phyloP scores from a whole-genome alignment of 441 rosid genomes.

The Pelargonium cotyledonis region DNA sequence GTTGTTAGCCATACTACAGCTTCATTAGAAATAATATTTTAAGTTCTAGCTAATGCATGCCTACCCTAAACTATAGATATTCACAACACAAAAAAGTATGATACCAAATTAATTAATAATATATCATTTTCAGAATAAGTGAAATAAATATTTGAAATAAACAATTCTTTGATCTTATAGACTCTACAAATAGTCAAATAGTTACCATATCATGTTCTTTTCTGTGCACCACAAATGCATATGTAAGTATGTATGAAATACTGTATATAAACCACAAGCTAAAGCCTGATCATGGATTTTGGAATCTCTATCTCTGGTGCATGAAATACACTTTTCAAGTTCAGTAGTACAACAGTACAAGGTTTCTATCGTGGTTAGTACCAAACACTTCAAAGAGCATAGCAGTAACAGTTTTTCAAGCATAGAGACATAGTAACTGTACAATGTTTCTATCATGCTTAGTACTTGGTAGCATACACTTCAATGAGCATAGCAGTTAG shows the following conservation, averaged over 20 bases:
- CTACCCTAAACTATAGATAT: neutral
- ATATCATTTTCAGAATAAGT: neutral
- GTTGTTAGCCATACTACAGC: neutral
- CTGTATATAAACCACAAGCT: no score
- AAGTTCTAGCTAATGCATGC: neutral
- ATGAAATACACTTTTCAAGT: no score
- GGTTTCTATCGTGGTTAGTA: neutral
- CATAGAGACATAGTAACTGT: neutral
- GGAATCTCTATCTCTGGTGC: neutral
- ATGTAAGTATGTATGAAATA: neutral
- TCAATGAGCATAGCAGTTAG: slow-evolving; percentile 1
- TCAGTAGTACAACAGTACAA: neutral
- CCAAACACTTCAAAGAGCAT: neutral
- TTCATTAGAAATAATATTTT: no score
- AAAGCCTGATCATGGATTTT: neutral
- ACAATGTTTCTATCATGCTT: neutral
- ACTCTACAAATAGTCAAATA: no score
- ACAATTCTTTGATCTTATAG: neutral
- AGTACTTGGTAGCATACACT: neutral
- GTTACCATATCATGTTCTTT: neutral
- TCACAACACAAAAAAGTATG: neutral
- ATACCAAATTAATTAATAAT: neutral
- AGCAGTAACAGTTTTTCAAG: neutral
- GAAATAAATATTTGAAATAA: neutral
- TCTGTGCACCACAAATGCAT: neutral